Percentiles rank a stretch among this genome's conserved stretches.
Conservation (phyloP, 129 eudicot species). For the Ambrosia trifida region DNA sequence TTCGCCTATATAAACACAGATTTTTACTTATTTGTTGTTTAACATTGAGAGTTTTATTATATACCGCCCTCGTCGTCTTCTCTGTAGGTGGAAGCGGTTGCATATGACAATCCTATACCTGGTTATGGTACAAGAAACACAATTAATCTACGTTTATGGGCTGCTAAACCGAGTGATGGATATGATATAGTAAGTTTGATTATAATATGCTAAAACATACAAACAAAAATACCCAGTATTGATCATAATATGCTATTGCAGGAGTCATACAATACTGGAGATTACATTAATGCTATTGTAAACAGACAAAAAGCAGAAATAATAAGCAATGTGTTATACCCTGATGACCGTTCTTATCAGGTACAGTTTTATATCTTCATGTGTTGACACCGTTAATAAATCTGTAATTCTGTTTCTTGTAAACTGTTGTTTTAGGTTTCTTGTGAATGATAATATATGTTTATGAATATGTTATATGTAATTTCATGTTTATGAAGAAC, state of each 20-base stretch:
- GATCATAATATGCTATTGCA: constrained; percentile 30
- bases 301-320: constrained; percentile 64
- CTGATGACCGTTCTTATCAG: constrained; percentile 69
- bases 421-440: neutral
- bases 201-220: neutral
- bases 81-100: constrained; percentile 59
- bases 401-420: neutral
- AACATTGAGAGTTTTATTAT: neutral
- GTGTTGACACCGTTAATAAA: neutral
- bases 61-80: neutral
- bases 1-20: neutral
- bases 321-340: constrained; percentile 61
- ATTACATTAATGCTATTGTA: constrained; percentile 55
- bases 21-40: neutral
- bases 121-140: constrained; percentile 68
- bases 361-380: constrained; percentile 23
- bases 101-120: constrained; percentile 70
- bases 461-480: neutral
- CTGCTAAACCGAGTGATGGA: constrained; percentile 62
- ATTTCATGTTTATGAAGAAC: neutral
- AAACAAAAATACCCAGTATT: neutral
- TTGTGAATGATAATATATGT: neutral
- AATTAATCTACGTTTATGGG: constrained; percentile 60
- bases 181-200: constrained; percentile 44
- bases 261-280: constrained; percentile 71